Evolutionary conservation across 176 grass and related monocot species (phyloP), one percentile per base, ranked within the genome.

Genomic region (Phyllostachys edulis): DNA sequence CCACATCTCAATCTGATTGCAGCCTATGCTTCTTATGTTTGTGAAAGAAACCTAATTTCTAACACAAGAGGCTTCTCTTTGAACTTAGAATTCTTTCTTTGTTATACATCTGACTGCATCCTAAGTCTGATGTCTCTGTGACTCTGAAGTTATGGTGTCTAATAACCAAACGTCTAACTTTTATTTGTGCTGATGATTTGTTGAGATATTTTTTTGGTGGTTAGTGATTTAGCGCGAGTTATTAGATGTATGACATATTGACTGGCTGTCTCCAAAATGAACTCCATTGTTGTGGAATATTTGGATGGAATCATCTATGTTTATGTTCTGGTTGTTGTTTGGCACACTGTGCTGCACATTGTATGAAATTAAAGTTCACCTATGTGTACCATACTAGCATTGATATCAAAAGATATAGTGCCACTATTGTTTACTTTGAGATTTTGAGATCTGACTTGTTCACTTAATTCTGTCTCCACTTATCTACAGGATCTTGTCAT

Each of bases 401-500:
- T 71, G 26, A 37, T 78, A 44, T 62, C 7, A 18, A 36, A 74
- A 80, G 55, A 62, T 55, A 37, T 16, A 71, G 59, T 63, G 69
- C 10, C 29, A 45, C 38, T 47, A 65, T 47, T 63, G 14, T 73
- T 83, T 71, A 62, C 17, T 50, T 23, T 73, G 59, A 47, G n/a
- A 57, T 40, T 56, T 39, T 81, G 34, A 70, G 13, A 46, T 85
- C 29, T 60, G 45, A 9, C 71, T 66, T 60, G 1, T 32, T 73
- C 2, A 12, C 42, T 85, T 21, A 27, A 71, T 80, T 77, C 64
- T 75, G 32, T 66, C 13, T 89, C 37, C 36, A 62, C 23, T 80
- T 83, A 46, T 85, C 34, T 86, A 32, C 87, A 98, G 96, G 96
- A 98, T 80, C 96, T 98, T 87, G 93, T 95, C 18, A 84, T 93